These are phyloP conservation scores for Saccharomyces paradoxus DNA, from an alignment of 805 yeast genomes.

Conservation along the genomic window DNA sequence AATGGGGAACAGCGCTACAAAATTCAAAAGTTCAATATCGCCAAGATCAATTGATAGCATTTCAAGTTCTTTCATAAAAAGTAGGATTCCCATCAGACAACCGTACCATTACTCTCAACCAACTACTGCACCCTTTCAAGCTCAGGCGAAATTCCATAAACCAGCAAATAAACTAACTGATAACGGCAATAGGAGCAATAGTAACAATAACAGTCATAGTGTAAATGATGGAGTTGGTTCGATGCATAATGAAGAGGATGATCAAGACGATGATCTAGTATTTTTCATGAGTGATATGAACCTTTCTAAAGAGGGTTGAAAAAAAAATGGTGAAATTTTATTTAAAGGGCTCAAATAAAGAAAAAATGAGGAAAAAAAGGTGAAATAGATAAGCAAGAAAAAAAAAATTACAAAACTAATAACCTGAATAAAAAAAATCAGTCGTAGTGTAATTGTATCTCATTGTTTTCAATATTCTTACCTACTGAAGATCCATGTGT, in stretches of 20 bases:
- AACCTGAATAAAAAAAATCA: neutral
- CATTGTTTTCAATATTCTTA: neutral
- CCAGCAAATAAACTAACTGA: slow-evolving; percentile 19
- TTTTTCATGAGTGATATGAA: slow-evolving; percentile 74
- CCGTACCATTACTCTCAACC: slow-evolving; percentile 27
- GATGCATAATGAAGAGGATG: slow-evolving; percentile 20
- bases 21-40: slow-evolving; percentile 13
- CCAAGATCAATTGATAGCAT: slow-evolving; percentile 25
- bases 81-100: slow-evolving; percentile 21
- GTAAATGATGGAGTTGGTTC: neutral
- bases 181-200: neutral
- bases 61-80: slow-evolving; percentile 20
- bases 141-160: slow-evolving; percentile 29
- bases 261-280: slow-evolving; percentile 58
- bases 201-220: neutral
- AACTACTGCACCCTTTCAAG: slow-evolving; percentile 25
- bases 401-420: neutral
- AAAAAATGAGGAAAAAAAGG: neutral
- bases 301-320: slow-evolving; percentile 22
- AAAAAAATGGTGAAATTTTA: neutral
- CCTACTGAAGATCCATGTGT: neutral
- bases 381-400: neutral
- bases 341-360: neutral
- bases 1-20: slow-evolving; percentile 1
- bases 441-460: neutral